Evolutionary conservation across 176 grass and related monocot species (phyloP).

Genomic region (Thinopyrum elongatum): DNA sequence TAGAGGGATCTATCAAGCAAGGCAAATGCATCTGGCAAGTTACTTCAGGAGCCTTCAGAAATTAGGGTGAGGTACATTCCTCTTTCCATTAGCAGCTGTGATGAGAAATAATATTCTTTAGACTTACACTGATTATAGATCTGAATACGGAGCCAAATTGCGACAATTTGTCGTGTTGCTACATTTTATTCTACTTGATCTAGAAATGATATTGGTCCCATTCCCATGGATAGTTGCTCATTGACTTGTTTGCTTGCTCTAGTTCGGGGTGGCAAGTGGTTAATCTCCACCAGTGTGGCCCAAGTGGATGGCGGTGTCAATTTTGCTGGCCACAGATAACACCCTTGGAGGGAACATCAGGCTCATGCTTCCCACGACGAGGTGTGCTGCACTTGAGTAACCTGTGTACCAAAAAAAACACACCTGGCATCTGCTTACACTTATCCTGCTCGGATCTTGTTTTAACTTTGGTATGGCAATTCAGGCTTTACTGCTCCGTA

Average conservation of each 20-base stretch:
- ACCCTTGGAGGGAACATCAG: slow-evolving; percentile 80
- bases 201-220: background rate
- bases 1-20: slow-evolving; percentile 89
- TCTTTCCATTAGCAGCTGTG: background rate
- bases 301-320: slow-evolving; percentile 76
- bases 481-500: slow-evolving; percentile 66
- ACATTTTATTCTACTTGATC: background rate
- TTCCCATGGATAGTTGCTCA: slow-evolving; percentile 1
- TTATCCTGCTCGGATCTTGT: background rate
- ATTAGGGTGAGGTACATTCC: slow-evolving; percentile 68
- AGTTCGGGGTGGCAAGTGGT: slow-evolving; percentile 82
- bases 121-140: background rate
- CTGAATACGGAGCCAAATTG: background rate
- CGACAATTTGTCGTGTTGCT: background rate
- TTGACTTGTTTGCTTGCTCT: background rate
- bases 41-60: slow-evolving; percentile 95
- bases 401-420: too few species aligned
- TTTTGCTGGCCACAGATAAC: slow-evolving; percentile 75
- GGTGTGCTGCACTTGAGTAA: slow-evolving; percentile 32
- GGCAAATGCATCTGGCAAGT: slow-evolving; percentile 99
- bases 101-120: background rate
- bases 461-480: background rate
- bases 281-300: slow-evolving; percentile 78
- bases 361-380: slow-evolving; percentile 67
- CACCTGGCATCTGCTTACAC: background rate